Percentiles rank a stretch among this genome's conserved stretches.
Conservation (phyloP, 2,329 filamentous ascomycete genomes). For the Tolypocladium amazonense region DNA sequence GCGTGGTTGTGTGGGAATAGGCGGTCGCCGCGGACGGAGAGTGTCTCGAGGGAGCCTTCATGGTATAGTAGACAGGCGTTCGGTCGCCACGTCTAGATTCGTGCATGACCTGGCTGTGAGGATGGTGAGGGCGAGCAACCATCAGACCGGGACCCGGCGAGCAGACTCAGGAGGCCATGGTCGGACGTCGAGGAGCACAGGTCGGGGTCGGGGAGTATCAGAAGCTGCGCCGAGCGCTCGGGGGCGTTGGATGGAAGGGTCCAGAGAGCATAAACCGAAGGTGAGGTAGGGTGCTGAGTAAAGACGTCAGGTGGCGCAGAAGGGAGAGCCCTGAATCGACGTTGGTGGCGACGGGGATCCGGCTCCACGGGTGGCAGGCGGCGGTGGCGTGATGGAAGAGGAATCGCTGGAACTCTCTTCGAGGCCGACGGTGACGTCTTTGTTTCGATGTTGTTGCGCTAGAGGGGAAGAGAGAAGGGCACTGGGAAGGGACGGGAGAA, state of each 20-base stretch:
- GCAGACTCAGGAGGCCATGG: not conserved
- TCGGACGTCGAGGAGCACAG: not conserved
- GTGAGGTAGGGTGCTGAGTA: not conserved
- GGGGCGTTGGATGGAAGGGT: not conserved
- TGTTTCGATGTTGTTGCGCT: not conserved
- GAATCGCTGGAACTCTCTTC: not conserved
- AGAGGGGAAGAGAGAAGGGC: not conserved
- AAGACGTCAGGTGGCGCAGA: constrained; percentile 3
- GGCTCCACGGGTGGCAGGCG: constrained; percentile 2
- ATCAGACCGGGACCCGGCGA: not conserved
- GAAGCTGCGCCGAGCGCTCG: not conserved
- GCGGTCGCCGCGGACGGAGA: constrained; percentile 21
- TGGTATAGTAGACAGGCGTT: constrained; percentile 29
- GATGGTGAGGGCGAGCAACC: not conserved
- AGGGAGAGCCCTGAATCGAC: not conserved
- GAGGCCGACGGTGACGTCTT: not conserved
- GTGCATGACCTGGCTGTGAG: constrained; percentile 14
- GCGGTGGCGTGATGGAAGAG: not conserved
- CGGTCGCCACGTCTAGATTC: constrained; percentile 23
- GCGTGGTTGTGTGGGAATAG: constrained; percentile 26
- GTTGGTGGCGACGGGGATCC: constrained; percentile 3
- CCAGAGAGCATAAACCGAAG: not conserved
- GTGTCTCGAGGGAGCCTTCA: constrained; percentile 33
- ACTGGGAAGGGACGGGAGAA: not conserved
- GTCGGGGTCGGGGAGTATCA: not conserved